phyloP scores from a whole-genome alignment of 1,284 basidiomycete species.

The Ceratobasidium theobromae region DNA sequence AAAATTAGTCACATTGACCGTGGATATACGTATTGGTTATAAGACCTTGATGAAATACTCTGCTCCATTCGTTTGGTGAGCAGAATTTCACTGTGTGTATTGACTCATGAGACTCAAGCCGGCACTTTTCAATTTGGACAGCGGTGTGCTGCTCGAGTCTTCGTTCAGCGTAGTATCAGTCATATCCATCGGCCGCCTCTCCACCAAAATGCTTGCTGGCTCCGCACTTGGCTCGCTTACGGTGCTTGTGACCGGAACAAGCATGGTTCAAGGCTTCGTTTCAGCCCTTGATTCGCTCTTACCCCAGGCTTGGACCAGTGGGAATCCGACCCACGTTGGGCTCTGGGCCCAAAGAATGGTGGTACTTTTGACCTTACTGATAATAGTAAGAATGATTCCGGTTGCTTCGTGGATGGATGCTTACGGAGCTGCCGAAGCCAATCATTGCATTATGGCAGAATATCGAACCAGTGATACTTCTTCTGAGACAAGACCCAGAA shows the following conservation, averaged over 20 bases:
- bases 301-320: constrained; percentile 88
- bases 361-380: constrained; percentile 62
- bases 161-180: constrained; percentile 72
- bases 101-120: background rate
- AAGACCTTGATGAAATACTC: constrained; percentile 62
- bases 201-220: constrained; percentile 77
- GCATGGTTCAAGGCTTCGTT: constrained; percentile 83
- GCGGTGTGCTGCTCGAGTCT: constrained; percentile 72
- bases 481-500: constrained; percentile 78
- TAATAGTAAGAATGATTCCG: constrained; percentile 53
- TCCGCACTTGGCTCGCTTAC: constrained; percentile 84
- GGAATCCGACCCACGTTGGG: constrained; percentile 79
- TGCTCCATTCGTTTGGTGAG: constrained; percentile 64
- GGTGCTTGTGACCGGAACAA: constrained; percentile 63
- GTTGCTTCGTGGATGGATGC: constrained; percentile 41
- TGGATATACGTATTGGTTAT: background rate
- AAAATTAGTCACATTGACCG: background rate
- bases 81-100: background rate
- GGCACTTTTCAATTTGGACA: constrained; percentile 42
- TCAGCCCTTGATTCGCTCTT: constrained; percentile 86
- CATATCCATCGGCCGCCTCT: constrained; percentile 81
- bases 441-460: constrained; percentile 75
- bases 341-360: constrained; percentile 87
- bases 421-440: constrained; percentile 50
- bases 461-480: constrained; percentile 75